Base-by-base conservation (phyloP, 1,139 yeast genomes). In the Pneumocystis canis region DNA sequence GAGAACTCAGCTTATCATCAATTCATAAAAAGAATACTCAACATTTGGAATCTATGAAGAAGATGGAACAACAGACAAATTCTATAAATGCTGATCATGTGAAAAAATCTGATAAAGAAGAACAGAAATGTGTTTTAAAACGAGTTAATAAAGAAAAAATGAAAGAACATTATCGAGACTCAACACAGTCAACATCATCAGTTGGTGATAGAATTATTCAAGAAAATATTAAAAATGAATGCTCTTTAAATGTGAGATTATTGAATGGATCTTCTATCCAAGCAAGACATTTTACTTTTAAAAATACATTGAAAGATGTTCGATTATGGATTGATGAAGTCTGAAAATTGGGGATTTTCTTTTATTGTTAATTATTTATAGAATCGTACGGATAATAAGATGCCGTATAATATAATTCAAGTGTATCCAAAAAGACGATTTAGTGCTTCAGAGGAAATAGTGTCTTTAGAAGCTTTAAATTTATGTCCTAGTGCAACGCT, bases 401-500 rank as follows among this genome's bases (percentile, higher is more conserved):
- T 71, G 1, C 81, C 82, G 0, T 81, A 77, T 68, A 72, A 76
- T 6, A 80, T 81, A 68, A 78, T 77, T 65, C 76, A 80, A 67
- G 76, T 76, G 37, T 73, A 79, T 40, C 81, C 81, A n/a, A 63
- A 61, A n/a, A 73, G 78, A 39, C 73, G 77, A 0, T 80, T 78
- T 66, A 74, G 79, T 1, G 81, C 79, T 16, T 76, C 78, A 7
- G 85, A 84, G 62, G 76, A 77, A 63, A 25, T 53, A 6, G 71
- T 71, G 61, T 72, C 80, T 3, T 74, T 86, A 58, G 70, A 69
- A 31, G 78, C 75, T 4, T 74, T 86, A 61, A 81, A 78, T 7
- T 74, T 86, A 63, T 74, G 79, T 16, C 92, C 94, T 1, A 76
- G 90, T 62, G 82, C 89, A 16, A 87, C 84, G 0, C 73, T 86